Base-by-base conservation (phyloP, 495 filamentous ascomycete species). In the Daldinia loculata region DNA sequence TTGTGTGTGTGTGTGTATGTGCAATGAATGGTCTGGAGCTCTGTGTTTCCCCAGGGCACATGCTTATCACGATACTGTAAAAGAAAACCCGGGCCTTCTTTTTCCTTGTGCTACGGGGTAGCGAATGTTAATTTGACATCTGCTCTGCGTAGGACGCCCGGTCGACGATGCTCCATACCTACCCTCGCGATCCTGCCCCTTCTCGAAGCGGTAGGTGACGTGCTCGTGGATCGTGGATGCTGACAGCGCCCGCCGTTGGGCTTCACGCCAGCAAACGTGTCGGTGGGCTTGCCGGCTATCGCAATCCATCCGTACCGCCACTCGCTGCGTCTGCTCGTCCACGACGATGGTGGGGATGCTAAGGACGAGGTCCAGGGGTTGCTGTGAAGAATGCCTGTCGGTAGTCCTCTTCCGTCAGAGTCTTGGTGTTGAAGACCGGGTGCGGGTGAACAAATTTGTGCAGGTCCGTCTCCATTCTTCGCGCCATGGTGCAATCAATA, bases 141-240 rank as follows among this genome's bases (percentile, higher is more conserved):
- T 78, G 72, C 39, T 36, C 32, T 51, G 71, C 69, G 60, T 80
- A 80, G 4, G 69, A 65, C 8, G 69, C 63, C 76, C 74, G 78
- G 61, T 79, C 77, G 9, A 80, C 72, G 30, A 80, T 74, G 17
- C 76, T 75, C 70, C 77, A 72, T 19, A 80, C 72, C 39, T 19
- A 80, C 72, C 39, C 74, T 64, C 4, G 72, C 74, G 5, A 81
- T 80, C 72, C 72, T 79, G 29, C 78, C 78, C 77, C 50, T 30
- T 53, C 14, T 73, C 69, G 61, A 81, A 76, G 61, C 61, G 72
- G 60, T 80, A 81, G 27, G 78, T 78, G 34, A 67, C 79, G 50
- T 76, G 72, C 43, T 81, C 77, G 39, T 71, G 45, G 55, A 77
- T 81, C 77, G 39, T 71, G 45, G 55, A 77, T 77, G n/a, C 57